Evolutionary conservation across 1,139 yeast genomes (phyloP).

Genomic region (Scheffersomyces segobiensis): DNA sequence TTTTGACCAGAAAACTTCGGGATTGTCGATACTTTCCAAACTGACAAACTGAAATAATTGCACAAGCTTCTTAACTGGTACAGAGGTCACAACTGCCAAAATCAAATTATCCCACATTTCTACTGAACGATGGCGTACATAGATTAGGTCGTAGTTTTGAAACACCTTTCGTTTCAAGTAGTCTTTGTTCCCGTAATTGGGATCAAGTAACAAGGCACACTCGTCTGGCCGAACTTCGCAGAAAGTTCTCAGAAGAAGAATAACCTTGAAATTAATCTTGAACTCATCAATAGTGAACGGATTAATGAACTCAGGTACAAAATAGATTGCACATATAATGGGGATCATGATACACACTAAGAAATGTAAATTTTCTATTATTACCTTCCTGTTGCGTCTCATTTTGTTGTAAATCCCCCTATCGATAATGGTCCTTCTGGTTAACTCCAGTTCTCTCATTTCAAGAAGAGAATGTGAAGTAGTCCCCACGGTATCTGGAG

Average conservation of each 20-base stretch:
- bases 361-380: conserved; percentile 5
- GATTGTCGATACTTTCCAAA: neutral
- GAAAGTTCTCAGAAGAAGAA: conserved; percentile 13
- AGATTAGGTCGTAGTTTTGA: conserved; percentile 16
- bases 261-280: conserved; percentile 13
- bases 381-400: neutral
- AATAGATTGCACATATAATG: conserved; percentile 5
- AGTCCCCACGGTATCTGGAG: neutral
- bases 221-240: conserved; percentile 16
- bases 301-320: conserved; percentile 8
- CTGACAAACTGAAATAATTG: neutral
- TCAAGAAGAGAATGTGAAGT: neutral
- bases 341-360: conserved; percentile 8
- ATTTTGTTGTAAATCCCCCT: neutral
- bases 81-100: conserved; percentile 3
- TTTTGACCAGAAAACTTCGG: conserved; percentile 2
- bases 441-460: neutral
- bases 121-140: conserved; percentile 16
- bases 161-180: conserved; percentile 12
- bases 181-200: conserved; percentile 8
- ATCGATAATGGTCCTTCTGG: neutral
- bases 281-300: conserved; percentile 10
- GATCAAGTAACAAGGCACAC: conserved; percentile 14
- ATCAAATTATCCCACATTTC: conserved; percentile 13
- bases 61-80: conserved; percentile 3